A percentile compares a stretch with the other conserved stretches of the same genome.
Conservation (phyloP, 2,329 filamentous ascomycete species). For the Botrytis byssoidea region DNA sequence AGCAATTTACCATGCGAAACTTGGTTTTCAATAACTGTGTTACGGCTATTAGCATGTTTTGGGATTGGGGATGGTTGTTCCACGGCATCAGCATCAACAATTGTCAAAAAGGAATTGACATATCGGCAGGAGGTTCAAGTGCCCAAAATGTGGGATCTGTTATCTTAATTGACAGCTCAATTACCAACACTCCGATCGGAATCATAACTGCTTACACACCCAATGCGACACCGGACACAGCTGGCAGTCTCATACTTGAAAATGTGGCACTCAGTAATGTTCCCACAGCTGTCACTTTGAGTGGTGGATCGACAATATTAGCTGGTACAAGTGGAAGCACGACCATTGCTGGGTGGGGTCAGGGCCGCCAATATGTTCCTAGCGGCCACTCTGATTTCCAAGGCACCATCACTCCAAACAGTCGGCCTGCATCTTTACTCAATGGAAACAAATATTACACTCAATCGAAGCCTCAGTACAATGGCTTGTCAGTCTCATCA, state of each 20-base stretch:
- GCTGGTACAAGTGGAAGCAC: slow-evolving; percentile 21
- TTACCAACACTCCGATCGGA: slow-evolving; percentile 49
- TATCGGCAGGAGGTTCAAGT: slow-evolving; percentile 44
- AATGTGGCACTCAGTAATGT: slow-evolving; percentile 21
- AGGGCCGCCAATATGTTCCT: slow-evolving; percentile 52
- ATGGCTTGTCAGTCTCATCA: slow-evolving; percentile 39
- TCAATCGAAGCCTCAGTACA: slow-evolving; percentile 56
- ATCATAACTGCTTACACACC: slow-evolving; percentile 52
- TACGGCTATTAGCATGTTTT: slow-evolving; percentile 56
- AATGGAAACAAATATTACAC: slow-evolving; percentile 41
- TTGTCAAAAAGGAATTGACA: slow-evolving; percentile 52
- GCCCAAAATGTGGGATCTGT: slow-evolving; percentile 54
- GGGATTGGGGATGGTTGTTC: slow-evolving; percentile 61
- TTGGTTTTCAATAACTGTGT: slow-evolving; percentile 47
- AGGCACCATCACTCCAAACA: slow-evolving; percentile 42
- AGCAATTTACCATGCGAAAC: slow-evolving; percentile 62
- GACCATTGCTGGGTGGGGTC: slow-evolving; percentile 16
- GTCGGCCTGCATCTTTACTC: slow-evolving; percentile 13
- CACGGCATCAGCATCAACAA: slow-evolving; percentile 51
- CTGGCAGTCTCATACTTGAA: slow-evolving; percentile 21
- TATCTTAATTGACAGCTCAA: slow-evolving; percentile 54
- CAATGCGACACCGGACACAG: slow-evolving; percentile 44
- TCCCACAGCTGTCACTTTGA: slow-evolving; percentile 38
- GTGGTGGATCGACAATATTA: slow-evolving; percentile 31
- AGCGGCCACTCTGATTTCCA: slow-evolving; percentile 43